Evolutionary conservation across 176 grass and related monocot species (phyloP), one percentile per base, ranked within the genome.

Genomic region (Lolium perenne): DNA sequence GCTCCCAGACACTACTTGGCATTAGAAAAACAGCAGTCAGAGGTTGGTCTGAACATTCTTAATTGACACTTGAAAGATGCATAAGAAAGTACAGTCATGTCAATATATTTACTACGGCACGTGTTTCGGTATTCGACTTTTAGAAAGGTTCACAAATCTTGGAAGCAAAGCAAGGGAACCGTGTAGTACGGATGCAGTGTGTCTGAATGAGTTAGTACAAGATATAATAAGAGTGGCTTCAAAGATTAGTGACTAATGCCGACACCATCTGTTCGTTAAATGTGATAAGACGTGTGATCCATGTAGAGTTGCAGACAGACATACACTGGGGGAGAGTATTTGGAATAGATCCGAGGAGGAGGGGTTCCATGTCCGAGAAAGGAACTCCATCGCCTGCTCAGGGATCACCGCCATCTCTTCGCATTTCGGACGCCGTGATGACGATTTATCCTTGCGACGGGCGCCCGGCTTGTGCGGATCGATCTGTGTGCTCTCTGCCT

Each of bases 341-440:
- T 91, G 94, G 87, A 96, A 99, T 82, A 99, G 90, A 85, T 96
- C 89, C 61, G 90, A 93, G 57, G 97, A 99, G 77, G 92, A 90
- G 16, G 94, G 90, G 90, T 92, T 99, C 94, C 97, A 96, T 69
- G 92, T 94, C 78, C 97, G 93, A 72, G 94, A 99, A 59, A 99
- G 94, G 49, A 93, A 96, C 82, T 96, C 88, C 92, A 99, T 90
- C 8, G 88, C 87, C 82, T 91, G 67, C 35, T 96, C 81, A 68
- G 97, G 94, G 50, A 82, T 88, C 8, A 88, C 86, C 6, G 94
- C 77, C 79, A 91, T 53, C 63, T 94, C 89, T 87, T 71, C 47
- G 51, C 57, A 87, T 59, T 89, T 91, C 4, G 81, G 84, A 23
- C 80, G 40, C 81, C 84, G 89, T 7, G 16, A 32, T 12, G 72